A percentile compares a stretch with the other conserved stretches of the same genome.
phyloP scores from a whole-genome alignment of 2,329 filamentous ascomycete species.

The Fusarium verticillioides region DNA sequence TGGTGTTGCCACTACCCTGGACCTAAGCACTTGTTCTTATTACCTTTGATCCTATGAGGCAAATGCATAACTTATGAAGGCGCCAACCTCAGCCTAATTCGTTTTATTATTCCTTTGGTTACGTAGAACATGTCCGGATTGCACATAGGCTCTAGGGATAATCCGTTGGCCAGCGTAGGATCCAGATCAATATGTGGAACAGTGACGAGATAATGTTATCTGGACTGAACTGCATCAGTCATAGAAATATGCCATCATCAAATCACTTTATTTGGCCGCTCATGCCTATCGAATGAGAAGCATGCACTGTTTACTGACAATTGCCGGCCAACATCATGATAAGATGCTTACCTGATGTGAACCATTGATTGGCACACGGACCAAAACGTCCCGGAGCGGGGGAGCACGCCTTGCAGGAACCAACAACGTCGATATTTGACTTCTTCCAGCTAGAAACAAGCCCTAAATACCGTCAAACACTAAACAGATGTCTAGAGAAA shows the following conservation, averaged over 20 bases:
- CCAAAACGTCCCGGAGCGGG: slow-evolving; percentile 22
- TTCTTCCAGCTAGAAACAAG: background rate
- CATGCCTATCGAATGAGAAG: background rate
- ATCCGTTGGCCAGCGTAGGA: background rate
- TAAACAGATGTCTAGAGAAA: slow-evolving; percentile 7
- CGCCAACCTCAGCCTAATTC: background rate
- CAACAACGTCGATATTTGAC: background rate
- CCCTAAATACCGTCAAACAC: background rate
- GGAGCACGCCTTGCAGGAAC: background rate
- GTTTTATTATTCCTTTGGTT: background rate
- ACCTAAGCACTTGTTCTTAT: background rate
- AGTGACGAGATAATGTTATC: too few relatives aligned
- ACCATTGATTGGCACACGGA: slow-evolving; percentile 7
- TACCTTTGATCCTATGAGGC: background rate
- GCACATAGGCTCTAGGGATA: background rate
- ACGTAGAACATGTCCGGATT: background rate
- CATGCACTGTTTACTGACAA: background rate
- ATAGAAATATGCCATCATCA: background rate
- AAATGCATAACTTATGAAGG: background rate
- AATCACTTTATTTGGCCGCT: background rate
- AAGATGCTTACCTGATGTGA: background rate
- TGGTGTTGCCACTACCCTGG: background rate
- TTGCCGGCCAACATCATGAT: background rate
- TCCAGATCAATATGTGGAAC: background rate
- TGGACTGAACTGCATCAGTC: background rate